Conservation (phyloP, 1,139 yeast species). For the Diutina mesorugosa region DNA sequence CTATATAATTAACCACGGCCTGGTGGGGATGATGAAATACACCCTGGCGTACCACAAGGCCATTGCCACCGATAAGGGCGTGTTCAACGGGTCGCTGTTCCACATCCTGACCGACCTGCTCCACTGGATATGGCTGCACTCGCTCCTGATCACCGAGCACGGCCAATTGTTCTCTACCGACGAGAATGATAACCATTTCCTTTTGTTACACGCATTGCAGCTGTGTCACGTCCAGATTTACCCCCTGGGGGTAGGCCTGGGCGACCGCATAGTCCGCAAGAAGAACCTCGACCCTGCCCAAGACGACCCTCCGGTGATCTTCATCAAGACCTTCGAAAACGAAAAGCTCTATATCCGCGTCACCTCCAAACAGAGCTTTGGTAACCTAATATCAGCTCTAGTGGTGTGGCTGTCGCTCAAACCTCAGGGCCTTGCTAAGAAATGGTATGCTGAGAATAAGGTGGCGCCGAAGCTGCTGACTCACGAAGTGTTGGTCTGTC, state of each 20-base stretch:
- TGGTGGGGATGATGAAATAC: neutral
- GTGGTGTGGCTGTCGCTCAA: slow-evolving; percentile 54
- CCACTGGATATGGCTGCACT: slow-evolving; percentile 2
- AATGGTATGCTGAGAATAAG: slow-evolving; percentile 37
- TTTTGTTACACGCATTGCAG: slow-evolving; percentile 12
- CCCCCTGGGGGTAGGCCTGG: slow-evolving; percentile 11
- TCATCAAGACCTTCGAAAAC: slow-evolving; percentile 32
- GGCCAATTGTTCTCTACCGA: neutral
- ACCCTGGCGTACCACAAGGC: slow-evolving; percentile 1
- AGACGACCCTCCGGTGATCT: slow-evolving; percentile 29
- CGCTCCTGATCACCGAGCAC: slow-evolving; percentile 1
- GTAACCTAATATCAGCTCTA: slow-evolving; percentile 35
- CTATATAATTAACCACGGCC: neutral
- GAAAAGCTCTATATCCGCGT: slow-evolving; percentile 35
- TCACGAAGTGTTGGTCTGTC: slow-evolving; percentile 43
- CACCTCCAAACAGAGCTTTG: slow-evolving; percentile 29
- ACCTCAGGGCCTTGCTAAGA: slow-evolving; percentile 45
- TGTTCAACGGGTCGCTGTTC: neutral
- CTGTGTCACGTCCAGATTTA: slow-evolving; percentile 28
- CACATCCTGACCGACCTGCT: neutral
- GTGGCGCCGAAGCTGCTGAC: slow-evolving; percentile 18
- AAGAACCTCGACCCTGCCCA: neutral
- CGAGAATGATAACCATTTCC: slow-evolving; percentile 1
- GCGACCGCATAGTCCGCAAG: neutral
- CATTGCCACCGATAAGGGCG: slow-evolving; percentile 1